Evolutionary conservation across 1,284 basidiomycete genomes (phyloP).

Genomic region (Microbotryomycetes sp.): DNA sequence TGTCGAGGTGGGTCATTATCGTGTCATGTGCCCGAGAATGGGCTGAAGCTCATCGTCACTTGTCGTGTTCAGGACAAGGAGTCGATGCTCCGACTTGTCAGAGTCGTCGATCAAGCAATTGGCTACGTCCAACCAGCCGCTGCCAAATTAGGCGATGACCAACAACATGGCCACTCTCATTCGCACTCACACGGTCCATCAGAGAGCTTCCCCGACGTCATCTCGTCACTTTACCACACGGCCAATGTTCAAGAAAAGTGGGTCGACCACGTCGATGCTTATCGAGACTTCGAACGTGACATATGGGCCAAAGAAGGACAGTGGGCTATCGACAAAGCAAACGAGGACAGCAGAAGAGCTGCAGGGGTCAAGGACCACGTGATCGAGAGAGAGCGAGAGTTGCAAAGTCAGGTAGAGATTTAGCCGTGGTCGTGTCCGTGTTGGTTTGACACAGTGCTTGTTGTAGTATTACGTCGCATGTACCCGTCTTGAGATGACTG

Average conservation of each 20-base stretch:
- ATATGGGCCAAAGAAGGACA: constrained; percentile 45
- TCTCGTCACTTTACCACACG: constrained; percentile 53
- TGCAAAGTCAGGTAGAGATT: no score
- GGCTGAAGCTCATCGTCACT: constrained; percentile 67
- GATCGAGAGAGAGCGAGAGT: background rate
- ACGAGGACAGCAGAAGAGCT: constrained; percentile 6
- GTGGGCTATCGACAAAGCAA: constrained; percentile 28
- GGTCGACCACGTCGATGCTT: constrained; percentile 46
- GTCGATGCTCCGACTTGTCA: constrained; percentile 80
- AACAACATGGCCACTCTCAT: background rate
- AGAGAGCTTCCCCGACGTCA: constrained; percentile 50
- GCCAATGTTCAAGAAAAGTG: constrained; percentile 53
- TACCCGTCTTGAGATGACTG: no score
- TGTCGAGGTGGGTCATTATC: constrained; percentile 67
- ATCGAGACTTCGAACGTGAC: constrained; percentile 66
- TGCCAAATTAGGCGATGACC: constrained; percentile 5
- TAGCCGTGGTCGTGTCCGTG: no score
- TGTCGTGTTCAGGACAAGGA: constrained; percentile 64
- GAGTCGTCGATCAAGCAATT: constrained; percentile 75
- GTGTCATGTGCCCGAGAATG: constrained; percentile 63
- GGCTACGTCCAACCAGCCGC: constrained; percentile 72
- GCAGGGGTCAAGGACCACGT: background rate
- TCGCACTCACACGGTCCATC: constrained; percentile 19
- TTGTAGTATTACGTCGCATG: no score
- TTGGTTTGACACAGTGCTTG: no score